phyloP scores from a whole-genome alignment of 164 flowering plant species.

The Berberis vulgaris region DNA sequence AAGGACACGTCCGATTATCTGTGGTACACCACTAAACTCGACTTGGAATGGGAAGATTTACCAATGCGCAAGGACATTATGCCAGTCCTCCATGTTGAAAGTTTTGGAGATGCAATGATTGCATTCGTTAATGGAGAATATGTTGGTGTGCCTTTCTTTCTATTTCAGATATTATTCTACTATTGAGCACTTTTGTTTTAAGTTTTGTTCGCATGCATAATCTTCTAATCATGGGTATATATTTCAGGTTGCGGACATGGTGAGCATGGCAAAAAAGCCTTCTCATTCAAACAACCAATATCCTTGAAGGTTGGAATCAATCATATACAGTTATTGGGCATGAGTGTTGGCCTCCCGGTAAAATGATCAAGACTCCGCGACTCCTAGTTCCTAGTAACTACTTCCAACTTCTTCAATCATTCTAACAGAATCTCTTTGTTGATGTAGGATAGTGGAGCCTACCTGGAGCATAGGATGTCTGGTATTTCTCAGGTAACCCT shows the following conservation, averaged over 20 bases:
- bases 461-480: constrained; percentile 66
- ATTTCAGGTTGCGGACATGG: constrained; percentile 65
- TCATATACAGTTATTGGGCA: constrained; percentile 44
- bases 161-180: background rate
- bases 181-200: background rate
- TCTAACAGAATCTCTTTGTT: background rate
- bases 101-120: constrained; percentile 70
- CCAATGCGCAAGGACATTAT: constrained; percentile 29
- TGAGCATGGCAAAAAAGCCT: constrained; percentile 50
- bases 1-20: constrained; percentile 77
- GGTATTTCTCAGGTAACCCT: constrained; percentile 48
- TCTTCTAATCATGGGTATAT: background rate
- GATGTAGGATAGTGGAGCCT: constrained; percentile 80
- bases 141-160: constrained; percentile 33
- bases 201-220: background rate
- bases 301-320: constrained; percentile 49
- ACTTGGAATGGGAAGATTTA: constrained; percentile 36
- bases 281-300: constrained; percentile 32
- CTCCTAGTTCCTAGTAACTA: background rate
- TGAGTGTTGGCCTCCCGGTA: constrained; percentile 74
- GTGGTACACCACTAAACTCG: constrained; percentile 77
- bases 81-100: constrained; percentile 55
- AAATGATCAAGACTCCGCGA: background rate
- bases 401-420: background rate
- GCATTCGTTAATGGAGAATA: constrained; percentile 69